Evolutionary conservation across 1,139 yeast genomes (phyloP).

Genomic region (Diutina scorzettiae): DNA sequence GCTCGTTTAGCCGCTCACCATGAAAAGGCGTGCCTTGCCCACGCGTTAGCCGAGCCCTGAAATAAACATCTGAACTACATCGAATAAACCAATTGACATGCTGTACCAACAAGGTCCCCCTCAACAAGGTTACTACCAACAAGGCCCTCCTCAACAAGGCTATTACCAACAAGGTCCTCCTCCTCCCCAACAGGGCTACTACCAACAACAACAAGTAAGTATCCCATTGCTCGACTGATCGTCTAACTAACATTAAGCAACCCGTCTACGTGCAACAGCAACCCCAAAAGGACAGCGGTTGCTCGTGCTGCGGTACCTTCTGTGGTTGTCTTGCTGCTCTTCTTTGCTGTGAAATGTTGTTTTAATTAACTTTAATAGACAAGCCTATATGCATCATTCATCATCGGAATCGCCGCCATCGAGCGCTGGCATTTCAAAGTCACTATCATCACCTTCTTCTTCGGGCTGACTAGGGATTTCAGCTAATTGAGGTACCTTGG

Average conservation of each 20-base stretch:
- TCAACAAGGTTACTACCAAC: conserved; percentile 4
- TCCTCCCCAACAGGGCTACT: conserved; percentile 3
- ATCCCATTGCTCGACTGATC: background rate
- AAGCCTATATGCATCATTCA: background rate
- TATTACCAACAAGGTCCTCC: conserved; percentile 6
- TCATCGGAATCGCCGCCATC: conserved; percentile 2
- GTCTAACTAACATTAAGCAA: background rate
- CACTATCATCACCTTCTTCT: background rate
- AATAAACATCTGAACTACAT: background rate
- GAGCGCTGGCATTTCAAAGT: conserved; percentile 5
- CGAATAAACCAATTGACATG: background rate
- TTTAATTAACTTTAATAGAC: background rate
- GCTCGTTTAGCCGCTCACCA: background rate
- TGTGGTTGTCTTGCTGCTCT: conserved; percentile 5
- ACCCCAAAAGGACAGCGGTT: conserved; percentile 4
- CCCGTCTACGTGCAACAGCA: conserved; percentile 5
- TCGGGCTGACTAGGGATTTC: background rate
- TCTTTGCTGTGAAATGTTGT: conserved; percentile 6
- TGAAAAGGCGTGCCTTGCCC: background rate
- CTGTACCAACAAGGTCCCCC: conserved; percentile 6
- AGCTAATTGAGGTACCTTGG: background rate
- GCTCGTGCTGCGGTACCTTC: conserved; percentile 5
- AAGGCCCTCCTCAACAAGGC: conserved; percentile 5
- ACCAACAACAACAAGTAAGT: conserved; percentile 5
- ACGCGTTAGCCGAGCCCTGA: background rate